Percentiles rank a stretch among this genome's conserved stretches.
phyloP scores from a whole-genome alignment of 306 rosid species.

The Castanopsis chinensis region DNA sequence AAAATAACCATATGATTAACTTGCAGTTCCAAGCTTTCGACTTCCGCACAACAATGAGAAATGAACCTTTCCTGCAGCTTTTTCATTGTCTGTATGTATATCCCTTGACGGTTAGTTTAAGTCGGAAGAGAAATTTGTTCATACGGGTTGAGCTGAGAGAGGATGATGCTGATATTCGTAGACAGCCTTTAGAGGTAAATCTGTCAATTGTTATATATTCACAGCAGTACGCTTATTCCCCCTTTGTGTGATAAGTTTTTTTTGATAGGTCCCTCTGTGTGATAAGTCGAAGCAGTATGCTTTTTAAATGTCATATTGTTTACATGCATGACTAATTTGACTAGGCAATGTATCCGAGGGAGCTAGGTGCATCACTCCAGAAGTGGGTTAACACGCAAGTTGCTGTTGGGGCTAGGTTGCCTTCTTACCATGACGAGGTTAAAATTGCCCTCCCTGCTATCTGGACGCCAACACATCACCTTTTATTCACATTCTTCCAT shows the following conservation, averaged over 20 bases:
- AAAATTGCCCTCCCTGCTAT: conserved; percentile 94
- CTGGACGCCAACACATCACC: conserved; percentile 93
- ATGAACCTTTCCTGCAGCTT: conserved; percentile 98
- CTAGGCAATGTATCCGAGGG: conserved; percentile 88
- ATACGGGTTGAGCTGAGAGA: conserved; percentile 85
- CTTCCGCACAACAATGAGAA: conserved; percentile 93
- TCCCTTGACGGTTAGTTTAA: conserved; percentile 88
- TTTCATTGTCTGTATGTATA: conserved; percentile 93
- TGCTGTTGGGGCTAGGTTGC: conserved; percentile 79
- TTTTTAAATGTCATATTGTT: conserved; percentile 2
- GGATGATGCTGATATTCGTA: conserved; percentile 82
- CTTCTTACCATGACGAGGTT: conserved; percentile 84
- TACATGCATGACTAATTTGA: conserved; percentile 30
- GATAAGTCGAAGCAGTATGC: neutral
- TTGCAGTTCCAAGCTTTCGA: conserved; percentile 96
- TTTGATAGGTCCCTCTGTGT: too few relatives aligned
- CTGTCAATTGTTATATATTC: conserved; percentile 7
- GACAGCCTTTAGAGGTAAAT: conserved; percentile 91
- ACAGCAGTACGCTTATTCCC: neutral
- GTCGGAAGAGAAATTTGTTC: conserved; percentile 96
- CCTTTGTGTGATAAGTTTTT: too few relatives aligned
- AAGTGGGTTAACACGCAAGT: conserved; percentile 90
- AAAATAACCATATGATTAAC: conserved; percentile 33
- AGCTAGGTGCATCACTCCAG: conserved; percentile 62
- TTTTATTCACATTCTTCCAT: conserved; percentile 83